Evolutionary conservation across 352 stramenopile species (phyloP), one percentile per base, ranked within the genome.

Genomic region (Elongisporangium undulatum): DNA sequence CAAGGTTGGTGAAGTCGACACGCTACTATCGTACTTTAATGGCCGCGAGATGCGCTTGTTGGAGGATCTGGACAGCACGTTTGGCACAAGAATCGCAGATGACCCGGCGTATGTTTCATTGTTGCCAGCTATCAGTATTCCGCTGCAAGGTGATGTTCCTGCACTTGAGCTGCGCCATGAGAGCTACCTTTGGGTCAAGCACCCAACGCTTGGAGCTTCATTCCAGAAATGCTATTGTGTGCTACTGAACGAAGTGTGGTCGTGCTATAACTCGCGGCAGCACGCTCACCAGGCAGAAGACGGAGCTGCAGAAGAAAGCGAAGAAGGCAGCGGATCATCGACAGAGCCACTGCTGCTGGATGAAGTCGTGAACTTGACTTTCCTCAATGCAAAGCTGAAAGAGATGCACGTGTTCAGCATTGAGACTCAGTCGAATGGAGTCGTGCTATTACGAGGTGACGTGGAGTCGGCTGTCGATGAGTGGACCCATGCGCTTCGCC

Each of bases 1-100:
- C 55, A 96, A 97, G 41, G 66, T 97, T 1, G 70, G 70, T 1
- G 88, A 98, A 48, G 82, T 98, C 6, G 84, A 90, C 20, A 68
- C 80, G 7, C 51, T 92, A 22, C 58, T 90, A 2, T 59, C 74
- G 6, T 87, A 85, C 52, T 92, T 92, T 63, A 50, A 62, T 0
- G 83, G 80, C 8, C 71, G 73, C 0, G 83, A 90, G 62, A 66
- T 62, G 0, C 75, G 89, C 53, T 59, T 92, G n/a, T 61, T 92
- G 19, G 22, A 54, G 2, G 69, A 87, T 22, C 62, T 92, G 48
- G 83, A 92, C 61, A 71, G 69, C 0, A 89, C 82, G 0, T 90
- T 90, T 34, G 70, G 73, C 4, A 90, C 78, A 0, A 63, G 29
- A 16, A 72, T 76, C 12, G 72, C 66, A 19, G 64, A 59, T 0